Base-by-base conservation (phyloP, 78 protist genomes). In the Dictyostelium purpureum region DNA sequence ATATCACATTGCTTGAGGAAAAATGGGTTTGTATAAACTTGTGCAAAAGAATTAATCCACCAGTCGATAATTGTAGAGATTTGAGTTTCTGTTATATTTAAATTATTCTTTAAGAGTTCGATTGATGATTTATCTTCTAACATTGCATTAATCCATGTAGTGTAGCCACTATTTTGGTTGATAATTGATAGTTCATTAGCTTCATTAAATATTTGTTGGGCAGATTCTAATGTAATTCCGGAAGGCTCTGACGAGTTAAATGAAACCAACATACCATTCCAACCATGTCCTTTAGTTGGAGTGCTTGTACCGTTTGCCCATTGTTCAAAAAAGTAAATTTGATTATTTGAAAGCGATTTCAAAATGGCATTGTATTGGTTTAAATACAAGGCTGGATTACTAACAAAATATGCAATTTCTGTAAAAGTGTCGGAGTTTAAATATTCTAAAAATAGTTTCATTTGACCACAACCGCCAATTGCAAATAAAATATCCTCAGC, bases 221-320 rank as follows among this genome's bases (percentile, higher is more conserved):
- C 90, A 1, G 79, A 38, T 37, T 26, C 70, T 3, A 26, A 1
- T 14, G 80, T n/a, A 11, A 83, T 67, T 10, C 66, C 69, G 0
- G 90, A 66, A 18, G 76, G 45, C 12, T 35, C 24, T 6, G 26
- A 33, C 61, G 21, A 49, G 14, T 21, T 1, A 21, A n/a, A 40
- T 40, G 76, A 69, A 18, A 45, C 33, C 2, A 49, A 35, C 89
- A 81, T 81, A 42, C 90, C 79, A 42, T 49, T 28, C 90, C 90
- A 83, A 67, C 37, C 37, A 6, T 18, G 26, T 26, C 74, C 63
- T 28, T 56, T 40, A 11, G 31, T 14, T 63, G 87, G 52, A 1
- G 11, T n/a, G 24, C 57, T 40, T 0, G 80, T 83, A 4, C 19
- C 0, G 28, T 83, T 83, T 35, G 90, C 79, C 90, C 90, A 83